phyloP scores from a whole-genome alignment of 345 rosid species.

The Cardamine chenopodiifolia region DNA sequence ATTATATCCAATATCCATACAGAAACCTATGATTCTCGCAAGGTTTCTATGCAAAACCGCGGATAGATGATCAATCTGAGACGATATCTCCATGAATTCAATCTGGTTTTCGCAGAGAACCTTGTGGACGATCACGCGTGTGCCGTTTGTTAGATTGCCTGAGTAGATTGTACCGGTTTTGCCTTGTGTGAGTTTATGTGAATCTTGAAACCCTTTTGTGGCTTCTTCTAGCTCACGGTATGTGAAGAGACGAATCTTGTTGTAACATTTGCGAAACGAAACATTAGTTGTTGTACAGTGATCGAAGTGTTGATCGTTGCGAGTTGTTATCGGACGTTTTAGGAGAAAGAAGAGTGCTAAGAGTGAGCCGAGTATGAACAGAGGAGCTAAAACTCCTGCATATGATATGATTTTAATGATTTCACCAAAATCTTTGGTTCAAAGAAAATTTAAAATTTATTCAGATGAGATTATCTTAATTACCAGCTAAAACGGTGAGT shows the following conservation, averaged over 20 bases:
- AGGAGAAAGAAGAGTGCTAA: constrained; percentile 57
- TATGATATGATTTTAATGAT: neutral
- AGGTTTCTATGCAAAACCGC: constrained; percentile 62
- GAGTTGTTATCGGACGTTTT: constrained; percentile 50
- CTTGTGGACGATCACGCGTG: constrained; percentile 69
- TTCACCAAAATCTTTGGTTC: neutral
- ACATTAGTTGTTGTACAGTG: constrained; percentile 46
- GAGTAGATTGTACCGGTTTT: constrained; percentile 56
- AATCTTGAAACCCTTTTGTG: constrained; percentile 61
- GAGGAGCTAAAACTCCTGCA: constrained; percentile 44
- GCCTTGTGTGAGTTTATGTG: constrained; percentile 54
- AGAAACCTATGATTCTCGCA: constrained; percentile 72
- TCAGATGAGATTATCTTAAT: neutral
- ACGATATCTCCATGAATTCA: constrained; percentile 60
- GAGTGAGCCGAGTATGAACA: constrained; percentile 49
- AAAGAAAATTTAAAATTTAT: neutral
- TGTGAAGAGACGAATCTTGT: constrained; percentile 62
- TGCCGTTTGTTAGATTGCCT: constrained; percentile 64
- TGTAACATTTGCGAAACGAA: constrained; percentile 70
- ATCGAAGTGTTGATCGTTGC: constrained; percentile 36
- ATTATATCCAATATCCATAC: constrained; percentile 56
- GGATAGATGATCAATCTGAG: constrained; percentile 62
- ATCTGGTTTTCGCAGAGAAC: constrained; percentile 57
- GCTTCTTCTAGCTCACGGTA: constrained; percentile 79
- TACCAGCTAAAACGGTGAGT: constrained; percentile 66